Conservation (phyloP, 768 basidiomycete genomes). For the Candolleomyces eurysporus region DNA sequence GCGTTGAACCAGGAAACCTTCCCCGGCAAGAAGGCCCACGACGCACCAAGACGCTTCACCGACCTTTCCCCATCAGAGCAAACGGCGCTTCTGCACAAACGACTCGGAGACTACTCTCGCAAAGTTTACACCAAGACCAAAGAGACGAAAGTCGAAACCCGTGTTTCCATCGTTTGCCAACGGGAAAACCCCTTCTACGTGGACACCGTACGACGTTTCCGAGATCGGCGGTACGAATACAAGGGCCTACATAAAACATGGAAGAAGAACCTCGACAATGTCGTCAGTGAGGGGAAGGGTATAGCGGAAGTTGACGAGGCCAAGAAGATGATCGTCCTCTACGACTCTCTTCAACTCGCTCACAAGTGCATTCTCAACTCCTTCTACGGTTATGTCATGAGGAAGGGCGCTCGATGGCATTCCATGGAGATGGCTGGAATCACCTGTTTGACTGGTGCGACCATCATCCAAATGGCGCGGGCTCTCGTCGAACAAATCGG, state of each 20-base stretch:
- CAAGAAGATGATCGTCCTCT: slow-evolving; percentile 98
- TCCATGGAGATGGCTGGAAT: slow-evolving; percentile 99
- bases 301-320: slow-evolving; percentile 93
- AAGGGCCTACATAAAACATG: slow-evolving; percentile 98
- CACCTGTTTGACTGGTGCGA: slow-evolving; percentile 95
- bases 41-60: slow-evolving; percentile 73
- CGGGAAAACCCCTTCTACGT: slow-evolving; percentile 99
- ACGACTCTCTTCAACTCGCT: slow-evolving; percentile 97
- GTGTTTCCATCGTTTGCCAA: slow-evolving; percentile 95
- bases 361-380: slow-evolving; percentile 99
- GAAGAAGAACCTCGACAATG: slow-evolving; percentile 95
- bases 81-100: slow-evolving; percentile 90
- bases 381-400: slow-evolving; percentile 99
- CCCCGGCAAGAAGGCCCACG: slow-evolving; percentile 74
- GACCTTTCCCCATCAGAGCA: slow-evolving; percentile 87
- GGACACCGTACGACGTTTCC: slow-evolving; percentile 94
- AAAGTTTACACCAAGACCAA: slow-evolving; percentile 99
- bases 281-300: slow-evolving; percentile 62
- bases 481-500: slow-evolving; percentile 97
- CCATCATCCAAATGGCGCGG: slow-evolving; percentile 98
- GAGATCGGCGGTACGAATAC: slow-evolving; percentile 98
- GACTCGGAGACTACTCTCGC: slow-evolving; percentile 95
- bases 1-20: slow-evolving; percentile 94
- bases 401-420: slow-evolving; percentile 98
- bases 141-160: slow-evolving; percentile 92